These are phyloP conservation scores for Pholiota conissans DNA, from an alignment of 768 basidiomycete species.

Conservation along the genomic window DNA sequence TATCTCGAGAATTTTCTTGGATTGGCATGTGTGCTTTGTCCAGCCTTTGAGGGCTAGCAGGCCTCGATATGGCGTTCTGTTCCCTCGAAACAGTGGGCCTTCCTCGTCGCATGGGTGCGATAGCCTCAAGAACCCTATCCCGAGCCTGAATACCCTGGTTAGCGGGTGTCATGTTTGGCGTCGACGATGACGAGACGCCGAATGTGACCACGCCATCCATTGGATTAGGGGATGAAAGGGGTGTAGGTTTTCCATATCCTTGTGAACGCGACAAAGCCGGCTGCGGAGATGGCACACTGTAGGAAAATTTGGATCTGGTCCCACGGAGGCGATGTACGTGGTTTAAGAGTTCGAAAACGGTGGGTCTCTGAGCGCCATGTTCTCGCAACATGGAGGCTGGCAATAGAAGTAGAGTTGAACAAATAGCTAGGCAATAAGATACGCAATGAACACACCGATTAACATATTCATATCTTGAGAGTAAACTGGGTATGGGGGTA, in stretches of 20 bases:
- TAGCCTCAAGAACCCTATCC: constrained; percentile 77
- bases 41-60: constrained; percentile 32
- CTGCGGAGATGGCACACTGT: constrained; percentile 53
- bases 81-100: constrained; percentile 46
- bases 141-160: constrained; percentile 67
- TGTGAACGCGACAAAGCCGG: constrained; percentile 40
- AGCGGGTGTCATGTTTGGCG: constrained; percentile 24
- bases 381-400: constrained; percentile 92
- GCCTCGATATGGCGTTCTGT: constrained; percentile 28
- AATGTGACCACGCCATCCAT: constrained; percentile 31
- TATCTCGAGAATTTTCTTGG: constrained; percentile 25
- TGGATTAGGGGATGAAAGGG: constrained; percentile 18
- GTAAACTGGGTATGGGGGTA: constrained; percentile 86
- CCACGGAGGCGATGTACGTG: constrained; percentile 87
- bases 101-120: constrained; percentile 77
- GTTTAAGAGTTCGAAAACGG: constrained; percentile 82
- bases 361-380: constrained; percentile 82
- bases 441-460: constrained; percentile 59
- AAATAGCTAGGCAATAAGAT: constrained; percentile 1
- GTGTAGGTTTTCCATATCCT: constrained; percentile 9
- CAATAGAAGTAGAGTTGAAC: constrained; percentile 5
- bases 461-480: constrained; percentile 79
- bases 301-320: constrained; percentile 78
- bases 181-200: constrained; percentile 13
- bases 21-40: constrained; percentile 5